Evolutionary conservation across 257 asterid genomes (phyloP), one percentile per base, ranked within the genome.

Genomic region (Avicennia marina): DNA sequence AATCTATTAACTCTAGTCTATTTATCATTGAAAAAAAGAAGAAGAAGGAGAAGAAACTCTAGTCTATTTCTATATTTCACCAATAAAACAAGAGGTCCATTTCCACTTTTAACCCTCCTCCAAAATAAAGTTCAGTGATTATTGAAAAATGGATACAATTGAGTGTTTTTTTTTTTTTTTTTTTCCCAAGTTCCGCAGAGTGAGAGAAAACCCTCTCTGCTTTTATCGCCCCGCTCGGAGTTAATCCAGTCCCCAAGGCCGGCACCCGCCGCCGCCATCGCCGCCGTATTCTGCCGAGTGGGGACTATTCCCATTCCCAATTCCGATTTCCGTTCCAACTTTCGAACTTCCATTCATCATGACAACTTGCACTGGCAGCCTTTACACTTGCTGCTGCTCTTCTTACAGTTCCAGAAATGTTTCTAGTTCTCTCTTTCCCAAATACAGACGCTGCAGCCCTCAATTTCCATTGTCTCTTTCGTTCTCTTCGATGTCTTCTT

Each of bases 331-430:
- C 51, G 25, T 44, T 24, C 26, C 18, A 29, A 31, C 11, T 38
- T 19, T 31, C 4, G 7, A 33, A 52, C 13, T n/a, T 46, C 41
- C 51, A 6, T 41, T 11, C 47, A 53, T 2, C 49, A 73, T 69
- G 76, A n/a, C 67, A 45, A 52, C 70, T 25, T 49, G 61, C 70
- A 31, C 66, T 36, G 77, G 66, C 71, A 60, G 58, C 71, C 44
- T 70, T 6, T 47, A 24, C 62, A 29, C 73, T 15, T 34, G 68
- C 58, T 75, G 68, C 66, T 53, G 74, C 59, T 66, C 58, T 21
- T 60, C 63, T 34, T 61, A 19, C 29, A 44, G 26, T 57, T 61
- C 80, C 66, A 33, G 39, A 26, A 53, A 41, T 20, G 54, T 48
- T 16, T 19, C 59, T 22, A 41, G 21, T 24, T 7, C 69, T 29